Conservation (phyloP, 305 asterid species). For the Ilex paraguariensis region DNA sequence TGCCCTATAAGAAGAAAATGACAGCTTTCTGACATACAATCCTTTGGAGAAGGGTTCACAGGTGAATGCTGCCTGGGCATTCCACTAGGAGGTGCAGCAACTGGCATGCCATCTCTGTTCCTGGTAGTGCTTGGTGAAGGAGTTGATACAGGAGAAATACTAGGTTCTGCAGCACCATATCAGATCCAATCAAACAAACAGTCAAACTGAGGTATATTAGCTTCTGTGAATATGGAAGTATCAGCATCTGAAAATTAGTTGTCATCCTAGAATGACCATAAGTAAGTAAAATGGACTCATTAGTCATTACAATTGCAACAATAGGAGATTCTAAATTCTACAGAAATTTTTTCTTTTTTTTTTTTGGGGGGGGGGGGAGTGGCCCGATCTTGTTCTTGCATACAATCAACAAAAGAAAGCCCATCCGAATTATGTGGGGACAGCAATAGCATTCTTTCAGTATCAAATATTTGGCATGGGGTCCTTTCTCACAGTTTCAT, state of each 20-base stretch:
- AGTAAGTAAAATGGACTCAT: no score
- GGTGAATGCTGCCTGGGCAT: conserved; percentile 28
- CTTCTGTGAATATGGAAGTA: background rate
- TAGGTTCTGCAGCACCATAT: conserved; percentile 38
- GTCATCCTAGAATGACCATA: background rate
- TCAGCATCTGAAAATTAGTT: conserved; percentile 1
- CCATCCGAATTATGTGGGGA: no score
- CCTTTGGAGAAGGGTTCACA: conserved; percentile 35
- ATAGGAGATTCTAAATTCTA: no score
- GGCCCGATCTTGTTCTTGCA: no score
- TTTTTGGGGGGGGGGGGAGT: no score
- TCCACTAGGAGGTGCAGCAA: conserved; percentile 43
- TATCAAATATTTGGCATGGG: no score
- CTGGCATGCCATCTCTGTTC: conserved; percentile 34
- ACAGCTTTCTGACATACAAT: conserved; percentile 36
- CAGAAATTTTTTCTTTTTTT: no score
- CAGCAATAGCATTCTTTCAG: no score
- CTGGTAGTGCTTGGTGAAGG: conserved; percentile 45
- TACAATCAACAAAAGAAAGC: no score
- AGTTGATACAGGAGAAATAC: conserved; percentile 34
- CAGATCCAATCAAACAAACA: conserved; percentile 7
- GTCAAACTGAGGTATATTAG: background rate
- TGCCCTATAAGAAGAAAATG: no score
- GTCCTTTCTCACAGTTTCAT: no score
- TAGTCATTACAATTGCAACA: no score